Conservation (phyloP, 306 rosid genomes). For the Lablab purpureus region DNA sequence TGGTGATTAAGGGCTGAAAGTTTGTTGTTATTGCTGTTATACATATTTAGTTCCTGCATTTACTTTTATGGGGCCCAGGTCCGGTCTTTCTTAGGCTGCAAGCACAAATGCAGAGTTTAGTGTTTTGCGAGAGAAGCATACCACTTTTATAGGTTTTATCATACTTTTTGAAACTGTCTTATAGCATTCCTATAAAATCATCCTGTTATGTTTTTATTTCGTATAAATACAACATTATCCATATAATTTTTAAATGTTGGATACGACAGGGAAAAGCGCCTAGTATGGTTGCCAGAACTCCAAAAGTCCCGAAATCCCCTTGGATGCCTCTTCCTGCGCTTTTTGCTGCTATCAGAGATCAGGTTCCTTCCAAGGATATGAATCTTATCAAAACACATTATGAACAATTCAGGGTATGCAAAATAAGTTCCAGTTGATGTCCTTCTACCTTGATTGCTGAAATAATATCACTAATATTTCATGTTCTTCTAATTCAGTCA, state of each 20-base stretch:
- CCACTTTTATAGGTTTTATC: constrained; percentile 9
- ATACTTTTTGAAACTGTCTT: constrained; percentile 26
- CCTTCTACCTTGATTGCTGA: not conserved
- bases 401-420: constrained; percentile 65
- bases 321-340: constrained; percentile 86
- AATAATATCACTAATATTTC: constrained; percentile 21
- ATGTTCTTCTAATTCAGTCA: constrained; percentile 49
- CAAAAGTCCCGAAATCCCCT: constrained; percentile 73
- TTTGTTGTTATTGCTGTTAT: not conserved
- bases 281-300: constrained; percentile 54
- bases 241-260: constrained; percentile 47
- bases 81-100: not conserved
- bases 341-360: constrained; percentile 66
- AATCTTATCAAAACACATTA: constrained; percentile 56
- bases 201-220: constrained; percentile 30
- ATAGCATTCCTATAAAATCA: not conserved
- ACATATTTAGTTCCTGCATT: not conserved
- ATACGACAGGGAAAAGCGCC: constrained; percentile 55
- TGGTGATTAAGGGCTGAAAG: constrained; percentile 4
- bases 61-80: not conserved
- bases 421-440: constrained; percentile 17
- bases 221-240: constrained; percentile 6
- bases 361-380: constrained; percentile 62
- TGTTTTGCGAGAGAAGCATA: not conserved
- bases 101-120: not conserved